Evolutionary conservation across 176 grass and related monocot species (phyloP), one percentile per base, ranked within the genome.

Genomic region (Carex littledalei): DNA sequence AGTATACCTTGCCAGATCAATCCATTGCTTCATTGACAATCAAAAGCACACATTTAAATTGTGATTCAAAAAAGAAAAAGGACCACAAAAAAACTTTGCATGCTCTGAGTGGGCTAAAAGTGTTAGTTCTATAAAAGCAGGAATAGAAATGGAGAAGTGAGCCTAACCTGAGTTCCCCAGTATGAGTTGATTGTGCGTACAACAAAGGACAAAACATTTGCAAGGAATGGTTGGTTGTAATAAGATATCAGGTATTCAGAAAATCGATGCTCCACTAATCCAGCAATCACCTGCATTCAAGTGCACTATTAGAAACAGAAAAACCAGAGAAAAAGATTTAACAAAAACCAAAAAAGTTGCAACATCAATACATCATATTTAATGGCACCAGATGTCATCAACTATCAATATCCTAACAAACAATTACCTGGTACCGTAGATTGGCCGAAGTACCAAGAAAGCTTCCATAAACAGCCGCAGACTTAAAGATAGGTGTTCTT

Each of bases 361-460:
- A 67, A 11, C 37, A 39, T 39, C 37, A 39, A 39, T 34, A 9
- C 2, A 68, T 17, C 12, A 18, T 68, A 17, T 21, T 49, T 24
- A 83, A 62, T 34, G 55, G 12, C 31, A 89, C 58, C 63, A 39
- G 81, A 13, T 68, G 16, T 31, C 32, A 43, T 29, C 64, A 72
- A 67, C 20, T 21, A 84, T 54, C 6, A 18, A 86, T 84, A 90
- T 43, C 56, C 63, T 31, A 47, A 82, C 16, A 65, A 17, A 37
- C 45, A 85, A 82, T 12, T 90, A 95, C 96, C 96, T 99, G 96
- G 85, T 99, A 99, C 21, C 91, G 89, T n/a, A 99, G 88, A 85
- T 99, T 99, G 83, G 96, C 93, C 63, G 96, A 99, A 69, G 91
- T 94, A 78, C 96, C 96, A 80, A 99, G 91, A 84, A 99, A 99